Evolutionary conservation across 2,329 filamentous ascomycete species (phyloP), one percentile per base, ranked within the genome.

Genomic region (Xylaria sp.): DNA sequence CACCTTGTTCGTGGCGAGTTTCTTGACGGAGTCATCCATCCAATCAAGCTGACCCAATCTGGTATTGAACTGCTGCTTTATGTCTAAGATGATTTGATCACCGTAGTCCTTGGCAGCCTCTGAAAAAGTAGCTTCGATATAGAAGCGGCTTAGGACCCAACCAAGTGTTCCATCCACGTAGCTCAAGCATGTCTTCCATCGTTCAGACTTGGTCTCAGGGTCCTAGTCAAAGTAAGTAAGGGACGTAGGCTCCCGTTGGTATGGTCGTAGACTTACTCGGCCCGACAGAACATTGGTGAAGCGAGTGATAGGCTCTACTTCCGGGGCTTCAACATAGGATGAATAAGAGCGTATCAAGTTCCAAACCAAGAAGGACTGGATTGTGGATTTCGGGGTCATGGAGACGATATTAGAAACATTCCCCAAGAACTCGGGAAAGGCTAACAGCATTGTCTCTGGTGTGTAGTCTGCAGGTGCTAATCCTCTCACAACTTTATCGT

Each of bases 111-210:
- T 91, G 0, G 90, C 89, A 23, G 88, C 86, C 13, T 89, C 85
- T 0, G 89, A 88, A 74, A 93, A 93, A 0, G 90, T 86, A 58
- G 88, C 88, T 70, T 92, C 87, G 1, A 93, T 84, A 71, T 90
- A 94, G 81, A 93, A 92, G 25, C 90, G 87, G 75, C 89, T 91
- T 18, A 92, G 80, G 58, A 91, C 90, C 90, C 90, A 93, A 2
- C 87, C 87, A 25, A 93, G 78, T 5, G 86, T 85, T 25, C 79
- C 77, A 71, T 91, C 89, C 5, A 90, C 84, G 41, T 85, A 83
- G 8, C 77, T 77, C 34, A 92, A 84, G 73, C 91, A 93, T 7
- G 84, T 89, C 73, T 90, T 85, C 90, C 90, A 92, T 58, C 90
- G 84, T 74, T 92, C 91, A 15, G 88, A 81, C 23, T 83, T 84